Evolutionary conservation across 1,139 yeast species (phyloP), one percentile per base, ranked within the genome.

Genomic region (Kurtzmaniella natalensis): DNA sequence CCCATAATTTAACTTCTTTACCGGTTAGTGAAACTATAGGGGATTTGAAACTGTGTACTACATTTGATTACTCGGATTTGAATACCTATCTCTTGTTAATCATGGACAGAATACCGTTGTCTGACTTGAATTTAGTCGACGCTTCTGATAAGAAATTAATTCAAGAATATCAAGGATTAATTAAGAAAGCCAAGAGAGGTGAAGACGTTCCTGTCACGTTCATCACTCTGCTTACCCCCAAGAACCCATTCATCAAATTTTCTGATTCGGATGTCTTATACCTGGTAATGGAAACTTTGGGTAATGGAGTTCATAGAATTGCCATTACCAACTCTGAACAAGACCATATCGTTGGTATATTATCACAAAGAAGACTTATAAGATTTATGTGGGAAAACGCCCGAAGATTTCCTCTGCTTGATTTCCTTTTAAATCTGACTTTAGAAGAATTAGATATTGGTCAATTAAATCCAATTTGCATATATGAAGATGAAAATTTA

Each of bases 381-480:
- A 76, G 76, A 46, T 89, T 76, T 55, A 65, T 89, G 44, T 89
- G 96, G 96, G 95, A 86, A 38, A 86, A 89, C 51, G 94, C 95
- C 18, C 72, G 96, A 41, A 65, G 84, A 40, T 89, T 89, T 64
- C 86, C 86, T 7, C 70, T 81, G 24, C 71, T 92, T 53, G 96
- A 89, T 48, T 75, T 78, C 25, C 60, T 84, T 36, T 72, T 88
- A 42, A 82, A 78, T 45, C 68, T 78, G 11, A 68, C 94, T 3
- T 59, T 86, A 31, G 74, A 69, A 32, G 86, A 81, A 30, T 68
- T 85, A 43, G 72, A 74, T 33, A 80, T 86, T 39, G 95, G 94
- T 2, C 73, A 86, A 7, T 57, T 73, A 24, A 66, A 69, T 39
- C 95, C 94, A 25, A 72, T 88, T 24, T 76, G 92, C 18, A 82